A percentile compares a stretch with the other conserved stretches of the same genome.
Evolutionary conservation across 371 early-diverging fungal species (phyloP).

Genomic region (Amoeboaphelidium protococcarum): DNA sequence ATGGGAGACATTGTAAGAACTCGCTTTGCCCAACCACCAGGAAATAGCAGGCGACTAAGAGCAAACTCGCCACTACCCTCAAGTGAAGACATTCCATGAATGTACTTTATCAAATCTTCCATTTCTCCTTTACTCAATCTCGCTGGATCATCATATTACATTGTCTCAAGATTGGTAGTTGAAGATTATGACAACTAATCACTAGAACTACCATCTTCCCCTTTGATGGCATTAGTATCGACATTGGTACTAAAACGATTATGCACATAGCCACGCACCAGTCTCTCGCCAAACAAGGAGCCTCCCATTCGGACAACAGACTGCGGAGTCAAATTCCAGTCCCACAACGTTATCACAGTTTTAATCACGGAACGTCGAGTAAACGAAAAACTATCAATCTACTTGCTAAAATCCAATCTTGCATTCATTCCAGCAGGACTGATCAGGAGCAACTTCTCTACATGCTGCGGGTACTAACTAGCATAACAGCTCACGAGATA

Average conservation of each 20-base stretch:
- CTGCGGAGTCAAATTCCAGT: background rate
- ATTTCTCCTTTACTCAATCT: background rate
- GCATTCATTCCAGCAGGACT: conserved; percentile 33
- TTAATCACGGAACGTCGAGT: background rate
- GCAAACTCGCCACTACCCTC: conserved; percentile 55
- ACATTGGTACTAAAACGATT: background rate
- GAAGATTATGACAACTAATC: too few species aligned
- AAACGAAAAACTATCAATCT: background rate
- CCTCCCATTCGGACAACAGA: background rate
- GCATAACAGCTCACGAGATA: conserved; percentile 67
- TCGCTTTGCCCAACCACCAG: conserved; percentile 2
- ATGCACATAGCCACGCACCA: conserved; percentile 11
- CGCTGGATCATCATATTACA: too few species aligned
- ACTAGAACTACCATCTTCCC: too few species aligned
- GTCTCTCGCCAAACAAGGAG: conserved; percentile 27
- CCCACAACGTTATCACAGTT: background rate
- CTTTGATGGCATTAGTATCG: too few species aligned
- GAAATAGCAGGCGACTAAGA: conserved; percentile 28
- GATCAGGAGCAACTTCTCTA: conserved; percentile 63
- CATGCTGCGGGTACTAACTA: conserved; percentile 51
- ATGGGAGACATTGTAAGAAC: too few species aligned
- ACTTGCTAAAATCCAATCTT: background rate
- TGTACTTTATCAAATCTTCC: conserved; percentile 16
- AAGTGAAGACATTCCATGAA: conserved; percentile 44
- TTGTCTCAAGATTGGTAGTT: too few species aligned